These are phyloP conservation scores for Kazachstania psychrophila DNA, from an alignment of 805 yeast genomes.

Conservation along the genomic window DNA sequence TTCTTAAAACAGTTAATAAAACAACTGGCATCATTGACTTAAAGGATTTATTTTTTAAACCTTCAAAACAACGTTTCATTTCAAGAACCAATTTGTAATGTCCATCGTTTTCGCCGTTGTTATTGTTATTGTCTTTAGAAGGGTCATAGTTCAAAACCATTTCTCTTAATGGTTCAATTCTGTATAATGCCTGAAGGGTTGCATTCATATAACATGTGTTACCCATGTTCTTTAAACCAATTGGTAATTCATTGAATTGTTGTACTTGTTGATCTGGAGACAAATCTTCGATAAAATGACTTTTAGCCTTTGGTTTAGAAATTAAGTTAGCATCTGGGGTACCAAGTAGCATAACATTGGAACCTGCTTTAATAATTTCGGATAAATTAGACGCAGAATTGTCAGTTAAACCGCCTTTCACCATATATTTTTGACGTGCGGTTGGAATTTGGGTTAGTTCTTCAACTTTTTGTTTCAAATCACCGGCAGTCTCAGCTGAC, in stretches of 20 bases:
- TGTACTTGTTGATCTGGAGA: slow-evolving; percentile 30
- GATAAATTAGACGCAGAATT: slow-evolving; percentile 38
- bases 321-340: slow-evolving; percentile 63
- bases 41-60: slow-evolving; percentile 33
- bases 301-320: slow-evolving; percentile 43
- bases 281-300: slow-evolving; percentile 63
- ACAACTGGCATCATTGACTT: slow-evolving; percentile 57
- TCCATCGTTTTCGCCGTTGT: slow-evolving; percentile 21
- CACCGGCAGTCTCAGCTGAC: slow-evolving; percentile 35
- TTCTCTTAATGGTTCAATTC: slow-evolving; percentile 63
- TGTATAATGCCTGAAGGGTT: slow-evolving; percentile 76
- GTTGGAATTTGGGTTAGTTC: slow-evolving; percentile 75
- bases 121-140: slow-evolving; percentile 40
- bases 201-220: slow-evolving; percentile 94
- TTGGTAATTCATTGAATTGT: slow-evolving; percentile 51
- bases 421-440: slow-evolving; percentile 79
- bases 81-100: slow-evolving; percentile 39
- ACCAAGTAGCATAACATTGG: slow-evolving; percentile 81
- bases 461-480: slow-evolving; percentile 57
- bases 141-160: slow-evolving; percentile 47
- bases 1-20: slow-evolving; percentile 57
- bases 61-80: slow-evolving; percentile 37
- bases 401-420: slow-evolving; percentile 79
- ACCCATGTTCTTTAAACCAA: slow-evolving; percentile 89
- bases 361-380: slow-evolving; percentile 52